A percentile compares a stretch with the other conserved stretches of the same genome.
Evolutionary conservation across 345 rosid species (phyloP).

Genomic region (Eucalyptus tenuipes): DNA sequence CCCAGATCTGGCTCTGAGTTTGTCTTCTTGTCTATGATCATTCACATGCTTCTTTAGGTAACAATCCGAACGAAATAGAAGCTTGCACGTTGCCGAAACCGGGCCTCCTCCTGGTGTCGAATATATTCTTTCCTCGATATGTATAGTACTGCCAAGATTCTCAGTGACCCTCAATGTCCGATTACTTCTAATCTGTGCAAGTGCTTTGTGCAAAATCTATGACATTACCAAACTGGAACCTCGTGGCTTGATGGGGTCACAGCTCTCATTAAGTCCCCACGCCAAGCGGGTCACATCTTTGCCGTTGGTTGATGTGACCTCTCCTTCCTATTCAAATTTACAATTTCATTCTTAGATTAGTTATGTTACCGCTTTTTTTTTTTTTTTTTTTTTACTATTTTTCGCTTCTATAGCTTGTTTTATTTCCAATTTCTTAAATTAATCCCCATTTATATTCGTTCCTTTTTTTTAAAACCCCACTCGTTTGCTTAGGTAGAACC

Average conservation of each 20-base stretch:
- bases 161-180: background rate
- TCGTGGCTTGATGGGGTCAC: background rate
- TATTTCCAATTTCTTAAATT: background rate
- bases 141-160: background rate
- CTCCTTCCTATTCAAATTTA: background rate
- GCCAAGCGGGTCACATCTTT: background rate
- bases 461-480: background rate
- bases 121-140: background rate
- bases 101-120: background rate
- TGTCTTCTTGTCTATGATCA: background rate
- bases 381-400: background rate
- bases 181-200: background rate
- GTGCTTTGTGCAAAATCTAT: background rate
- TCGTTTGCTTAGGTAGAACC: background rate
- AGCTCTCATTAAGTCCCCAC: background rate
- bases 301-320: background rate
- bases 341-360: background rate
- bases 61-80: background rate
- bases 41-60: background rate
- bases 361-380: background rate
- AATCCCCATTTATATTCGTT: background rate
- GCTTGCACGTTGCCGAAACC: background rate
- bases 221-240: background rate
- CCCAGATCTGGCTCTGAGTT: conserved; percentile 8
- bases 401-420: background rate